phyloP scores from a whole-genome alignment of 2,329 filamentous ascomycete genomes.

The Sordariomycetes sp. region DNA sequence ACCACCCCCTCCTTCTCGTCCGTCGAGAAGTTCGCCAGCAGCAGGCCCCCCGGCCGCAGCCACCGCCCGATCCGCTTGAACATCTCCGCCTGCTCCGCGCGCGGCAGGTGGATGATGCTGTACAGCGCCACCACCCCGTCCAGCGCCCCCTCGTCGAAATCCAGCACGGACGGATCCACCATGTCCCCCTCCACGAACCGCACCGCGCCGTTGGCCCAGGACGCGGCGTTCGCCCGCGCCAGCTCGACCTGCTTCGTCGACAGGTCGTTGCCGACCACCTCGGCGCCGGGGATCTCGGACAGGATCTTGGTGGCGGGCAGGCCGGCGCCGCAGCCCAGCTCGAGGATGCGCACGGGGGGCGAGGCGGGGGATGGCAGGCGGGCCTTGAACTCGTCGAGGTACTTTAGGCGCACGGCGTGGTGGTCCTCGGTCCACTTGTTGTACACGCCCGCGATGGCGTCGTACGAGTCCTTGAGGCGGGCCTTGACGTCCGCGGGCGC shows the following conservation, averaged over 20 bases:
- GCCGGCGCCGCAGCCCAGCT: conserved; percentile 31
- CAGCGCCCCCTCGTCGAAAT: conserved; percentile 21
- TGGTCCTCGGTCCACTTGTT: conserved; percentile 26
- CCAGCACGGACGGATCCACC: conserved; percentile 15
- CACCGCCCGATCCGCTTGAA: conserved; percentile 31
- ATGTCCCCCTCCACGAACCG: conserved; percentile 25
- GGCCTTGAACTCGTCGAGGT: conserved; percentile 20
- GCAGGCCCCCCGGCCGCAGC: conserved; percentile 37
- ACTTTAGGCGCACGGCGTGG: conserved; percentile 17
- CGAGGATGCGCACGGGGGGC: conserved; percentile 14
- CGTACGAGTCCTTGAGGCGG: conserved; percentile 27
- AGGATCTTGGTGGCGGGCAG: conserved; percentile 22
- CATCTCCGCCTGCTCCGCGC: conserved; percentile 34
- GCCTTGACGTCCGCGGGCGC: conserved; percentile 20
- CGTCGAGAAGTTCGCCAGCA: conserved; percentile 35
- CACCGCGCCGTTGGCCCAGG: conserved; percentile 9
- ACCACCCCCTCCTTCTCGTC: conserved; percentile 16
- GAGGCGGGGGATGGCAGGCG: conserved; percentile 10
- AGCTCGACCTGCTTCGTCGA: conserved; percentile 25
- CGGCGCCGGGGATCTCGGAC: conserved; percentile 6
- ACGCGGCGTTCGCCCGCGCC: conserved; percentile 9
- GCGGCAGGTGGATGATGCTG: conserved; percentile 43
- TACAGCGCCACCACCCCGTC: conserved; percentile 42
- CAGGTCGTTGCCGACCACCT: conserved; percentile 28
- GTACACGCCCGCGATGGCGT: conserved; percentile 25